These are phyloP conservation scores for Podospora sp. DNA, from an alignment of 495 filamentous ascomycete species.

Conservation along the genomic window DNA sequence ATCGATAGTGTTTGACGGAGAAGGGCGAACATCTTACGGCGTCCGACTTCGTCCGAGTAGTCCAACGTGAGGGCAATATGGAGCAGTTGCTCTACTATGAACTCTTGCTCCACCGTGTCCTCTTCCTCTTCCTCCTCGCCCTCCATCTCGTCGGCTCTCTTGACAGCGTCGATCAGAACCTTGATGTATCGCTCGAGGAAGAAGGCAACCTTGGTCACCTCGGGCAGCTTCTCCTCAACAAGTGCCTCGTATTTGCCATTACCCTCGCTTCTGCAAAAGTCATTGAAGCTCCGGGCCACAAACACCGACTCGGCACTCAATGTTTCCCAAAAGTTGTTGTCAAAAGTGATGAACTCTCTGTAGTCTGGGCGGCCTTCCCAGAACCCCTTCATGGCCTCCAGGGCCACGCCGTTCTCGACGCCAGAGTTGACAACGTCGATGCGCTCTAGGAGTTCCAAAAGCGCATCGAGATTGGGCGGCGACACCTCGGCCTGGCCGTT, in stretches of 20 bases:
- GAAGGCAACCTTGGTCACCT: conserved; percentile 85
- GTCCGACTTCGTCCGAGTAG: conserved; percentile 92
- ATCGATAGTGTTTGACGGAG: conserved; percentile 82
- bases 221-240: conserved; percentile 90
- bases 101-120: conserved; percentile 82
- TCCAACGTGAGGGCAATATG: conserved; percentile 90
- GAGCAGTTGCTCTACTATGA: conserved; percentile 91
- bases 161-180: conserved; percentile 69
- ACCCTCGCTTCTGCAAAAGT: conserved; percentile 75
- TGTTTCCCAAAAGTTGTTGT: conserved; percentile 84
- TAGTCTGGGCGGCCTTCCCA: conserved; percentile 96
- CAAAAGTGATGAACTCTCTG: conserved; percentile 75
- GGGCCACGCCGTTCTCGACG: conserved; percentile 82
- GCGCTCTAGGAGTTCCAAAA: conserved; percentile 89
- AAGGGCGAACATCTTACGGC: conserved; percentile 91
- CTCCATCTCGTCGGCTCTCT: conserved; percentile 56
- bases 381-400: conserved; percentile 92
- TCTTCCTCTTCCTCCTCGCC: conserved; percentile 65
- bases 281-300: conserved; percentile 86
- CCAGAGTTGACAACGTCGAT: conserved; percentile 92
- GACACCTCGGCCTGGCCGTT: conserved; percentile 54
- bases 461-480: conserved; percentile 68
- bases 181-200: conserved; percentile 79
- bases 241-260: conserved; percentile 70
- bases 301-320: conserved; percentile 86